Base-by-base conservation (phyloP, 164 flowering plant genomes). In the Umbellularia californica region DNA sequence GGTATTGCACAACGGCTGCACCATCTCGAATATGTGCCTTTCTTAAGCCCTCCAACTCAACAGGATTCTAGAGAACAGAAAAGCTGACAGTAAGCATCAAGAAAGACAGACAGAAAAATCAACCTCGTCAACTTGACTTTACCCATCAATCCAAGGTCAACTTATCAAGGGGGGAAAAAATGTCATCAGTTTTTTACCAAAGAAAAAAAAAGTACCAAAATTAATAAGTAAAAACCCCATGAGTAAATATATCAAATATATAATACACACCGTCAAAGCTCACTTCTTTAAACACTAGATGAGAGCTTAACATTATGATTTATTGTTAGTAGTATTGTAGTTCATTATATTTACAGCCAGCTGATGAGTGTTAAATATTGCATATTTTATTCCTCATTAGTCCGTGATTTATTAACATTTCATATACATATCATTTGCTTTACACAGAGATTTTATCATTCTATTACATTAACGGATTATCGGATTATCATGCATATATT, bases 1-100 rank as follows among this genome's bases (percentile, higher is more conserved):
- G 89, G 84, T 85, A 95, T 75, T 95, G 97, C 79, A 95, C 99
- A 76, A 95, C 94, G 75, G 99, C 97, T 72, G 97, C 98, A 73
- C 99, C 99, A 86, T 95, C 99, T 62, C 98, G 90, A 62, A 95
- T 75, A 68, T 95, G 99, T 24, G 93, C 90, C 33, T 90, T 90
- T 77, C 85, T 94, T 75, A 92, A 75, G 27, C 99, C 98, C 28
- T 95, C 93, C 86, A 93, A 81, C 85, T 95, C 99, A 80, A 86
- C 93, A 47, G 98, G 90, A 82, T 95, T 95, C 99, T 95, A 78
- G 47, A 66, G 66, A 47, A 70, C 5, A 71, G 70, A 25, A 9
- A 58, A 22, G 13, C 19, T 62, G 47, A 9, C 47, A 7, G 24
- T 71, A 22, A n/a, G 35, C 50, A 68, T 67, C 22, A 73, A 14